phyloP scores from a whole-genome alignment of 805 yeast genomes.

The Zygosaccharomyces lentus region DNA sequence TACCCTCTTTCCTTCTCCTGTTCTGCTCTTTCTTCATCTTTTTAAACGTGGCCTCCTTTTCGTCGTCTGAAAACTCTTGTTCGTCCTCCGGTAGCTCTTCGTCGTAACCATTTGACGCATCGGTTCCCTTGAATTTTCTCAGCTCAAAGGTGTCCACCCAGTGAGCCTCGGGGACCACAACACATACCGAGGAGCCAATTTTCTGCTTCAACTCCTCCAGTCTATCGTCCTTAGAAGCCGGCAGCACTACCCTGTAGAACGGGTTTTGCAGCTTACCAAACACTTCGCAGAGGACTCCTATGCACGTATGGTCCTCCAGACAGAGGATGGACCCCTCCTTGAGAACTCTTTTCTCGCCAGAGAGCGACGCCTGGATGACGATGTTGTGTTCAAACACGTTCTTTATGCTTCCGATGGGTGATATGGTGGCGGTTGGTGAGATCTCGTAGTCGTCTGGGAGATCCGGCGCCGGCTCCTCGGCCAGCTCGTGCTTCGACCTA shows the following conservation, averaged over 20 bases:
- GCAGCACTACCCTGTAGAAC: constrained; percentile 67
- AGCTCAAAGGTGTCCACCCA: constrained; percentile 73
- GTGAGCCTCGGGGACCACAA: constrained; percentile 75
- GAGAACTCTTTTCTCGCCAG: constrained; percentile 82
- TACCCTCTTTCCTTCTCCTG: constrained; percentile 35
- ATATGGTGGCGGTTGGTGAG: constrained; percentile 58
- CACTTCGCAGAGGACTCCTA: constrained; percentile 82
- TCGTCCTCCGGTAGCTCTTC: constrained; percentile 92
- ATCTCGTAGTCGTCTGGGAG: constrained; percentile 65
- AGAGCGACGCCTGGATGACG: constrained; percentile 62
- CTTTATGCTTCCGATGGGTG: constrained; percentile 63
- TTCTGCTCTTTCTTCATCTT: constrained; percentile 58
- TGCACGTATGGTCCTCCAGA: constrained; percentile 58
- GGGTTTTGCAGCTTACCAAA: constrained; percentile 87
- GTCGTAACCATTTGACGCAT: constrained; percentile 92
- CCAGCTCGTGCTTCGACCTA: constrained; percentile 68
- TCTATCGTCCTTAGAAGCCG: constrained; percentile 13
- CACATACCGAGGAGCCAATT: constrained; percentile 58
- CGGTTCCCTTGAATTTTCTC: constrained; percentile 74
- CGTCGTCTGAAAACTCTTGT: constrained; percentile 94
- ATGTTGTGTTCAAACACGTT: constrained; percentile 69
- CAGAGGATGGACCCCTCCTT: constrained; percentile 80
- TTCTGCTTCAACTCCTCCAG: constrained; percentile 30
- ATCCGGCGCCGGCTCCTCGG: constrained; percentile 61
- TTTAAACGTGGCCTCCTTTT: constrained; percentile 71